Percentiles rank a stretch among this genome's conserved stretches.
Conservation (phyloP, 2,329 filamentous ascomycete species). For the Pestalotiopsis sp. region DNA sequence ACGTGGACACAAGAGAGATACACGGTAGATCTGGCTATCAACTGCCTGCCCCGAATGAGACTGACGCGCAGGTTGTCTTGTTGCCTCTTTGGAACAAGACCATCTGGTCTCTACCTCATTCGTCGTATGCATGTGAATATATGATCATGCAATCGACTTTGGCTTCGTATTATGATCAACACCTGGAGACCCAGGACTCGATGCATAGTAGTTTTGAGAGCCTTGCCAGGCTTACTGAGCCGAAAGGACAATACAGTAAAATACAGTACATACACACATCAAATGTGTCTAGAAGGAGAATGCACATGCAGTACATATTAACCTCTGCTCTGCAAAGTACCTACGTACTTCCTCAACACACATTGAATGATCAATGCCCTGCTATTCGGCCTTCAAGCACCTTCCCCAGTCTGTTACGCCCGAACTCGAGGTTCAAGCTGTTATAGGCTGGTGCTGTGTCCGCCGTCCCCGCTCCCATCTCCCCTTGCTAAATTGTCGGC, state of each 20-base stretch:
- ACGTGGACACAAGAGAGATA: not conserved
- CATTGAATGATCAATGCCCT: not conserved
- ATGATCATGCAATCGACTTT: not conserved
- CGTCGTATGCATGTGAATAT: not conserved
- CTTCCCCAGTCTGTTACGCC: slow-evolving; percentile 12
- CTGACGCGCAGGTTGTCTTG: not conserved
- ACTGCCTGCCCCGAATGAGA: not conserved
- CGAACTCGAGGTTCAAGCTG: not conserved
- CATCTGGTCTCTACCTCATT: not conserved
- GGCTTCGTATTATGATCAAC: not conserved
- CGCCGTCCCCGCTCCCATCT: not conserved
- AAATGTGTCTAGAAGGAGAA: not conserved
- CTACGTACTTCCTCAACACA: too few species aligned
- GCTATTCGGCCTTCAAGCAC: slow-evolving; percentile 4
- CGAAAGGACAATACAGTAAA: not conserved
- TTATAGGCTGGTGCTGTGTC: slow-evolving; percentile 2
- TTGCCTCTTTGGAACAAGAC: not conserved
- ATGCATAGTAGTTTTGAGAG: too few species aligned
- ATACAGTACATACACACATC: not conserved
- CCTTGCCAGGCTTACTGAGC: not conserved
- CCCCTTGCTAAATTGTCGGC: not conserved
- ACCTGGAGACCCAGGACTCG: not conserved
- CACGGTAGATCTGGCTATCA: not conserved
- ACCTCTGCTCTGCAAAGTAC: not conserved
- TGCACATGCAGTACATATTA: not conserved